These are phyloP conservation scores for Sinapis alba DNA, from an alignment of 441 rosid species.

Conservation along the genomic window DNA sequence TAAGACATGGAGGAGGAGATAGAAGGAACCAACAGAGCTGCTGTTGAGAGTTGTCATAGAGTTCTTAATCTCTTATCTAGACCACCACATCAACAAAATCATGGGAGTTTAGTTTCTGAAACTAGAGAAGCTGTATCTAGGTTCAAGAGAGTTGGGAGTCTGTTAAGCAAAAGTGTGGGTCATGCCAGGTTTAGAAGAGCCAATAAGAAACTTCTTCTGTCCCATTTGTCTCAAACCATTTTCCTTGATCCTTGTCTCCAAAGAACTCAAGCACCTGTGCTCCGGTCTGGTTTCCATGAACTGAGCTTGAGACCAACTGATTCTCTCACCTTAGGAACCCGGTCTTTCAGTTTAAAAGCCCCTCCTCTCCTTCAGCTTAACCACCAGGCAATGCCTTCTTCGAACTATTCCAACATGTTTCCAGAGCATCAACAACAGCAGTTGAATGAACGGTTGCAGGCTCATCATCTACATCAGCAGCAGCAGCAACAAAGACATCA, in stretches of 20 bases:
- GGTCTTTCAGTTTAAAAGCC: constrained; percentile 51
- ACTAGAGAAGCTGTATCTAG: constrained; percentile 81
- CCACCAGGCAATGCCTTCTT: constrained; percentile 23
- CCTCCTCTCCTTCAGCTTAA: constrained; percentile 50
- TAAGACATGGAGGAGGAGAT: constrained; percentile 83
- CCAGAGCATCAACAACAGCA: constrained; percentile 49
- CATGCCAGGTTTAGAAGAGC: constrained; percentile 91
- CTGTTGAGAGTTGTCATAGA: constrained; percentile 54
- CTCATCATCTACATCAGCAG: constrained; percentile 52
- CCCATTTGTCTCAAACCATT: constrained; percentile 52
- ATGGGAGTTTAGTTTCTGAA: constrained; percentile 61
- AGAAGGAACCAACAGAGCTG: constrained; percentile 83
- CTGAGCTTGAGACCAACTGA: constrained; percentile 43
- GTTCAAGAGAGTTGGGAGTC: constrained; percentile 81
- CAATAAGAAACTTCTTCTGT: constrained; percentile 48
- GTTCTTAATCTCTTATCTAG: constrained; percentile 49
- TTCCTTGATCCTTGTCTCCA: constrained; percentile 48
- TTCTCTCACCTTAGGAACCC: constrained; percentile 57
- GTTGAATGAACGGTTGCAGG: constrained; percentile 39
- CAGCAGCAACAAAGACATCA: constrained; percentile 70
- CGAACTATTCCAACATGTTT: constrained; percentile 24
- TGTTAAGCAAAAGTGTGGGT: constrained; percentile 69
- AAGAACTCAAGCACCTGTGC: constrained; percentile 48
- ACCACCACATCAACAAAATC: constrained; percentile 62
- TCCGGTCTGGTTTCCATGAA: constrained; percentile 51